Conservation (phyloP, 495 filamentous ascomycete genomes). For the Podospora pseudopauciseta region DNA sequence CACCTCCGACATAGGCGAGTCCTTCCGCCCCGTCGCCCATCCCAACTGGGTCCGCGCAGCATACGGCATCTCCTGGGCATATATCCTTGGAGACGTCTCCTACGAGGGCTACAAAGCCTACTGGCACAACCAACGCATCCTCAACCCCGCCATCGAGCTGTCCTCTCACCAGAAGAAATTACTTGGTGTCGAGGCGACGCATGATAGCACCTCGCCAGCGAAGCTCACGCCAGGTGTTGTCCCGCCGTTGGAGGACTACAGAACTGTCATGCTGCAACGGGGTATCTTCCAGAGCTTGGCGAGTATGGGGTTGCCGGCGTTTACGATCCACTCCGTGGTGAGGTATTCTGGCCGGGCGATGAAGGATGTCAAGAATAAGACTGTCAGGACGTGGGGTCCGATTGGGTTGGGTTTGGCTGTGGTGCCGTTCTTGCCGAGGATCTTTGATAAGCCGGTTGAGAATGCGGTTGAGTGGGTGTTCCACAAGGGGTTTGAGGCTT, state of each 20-base stretch:
- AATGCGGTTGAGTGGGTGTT: slow-evolving; percentile 85
- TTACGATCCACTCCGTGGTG: slow-evolving; percentile 92
- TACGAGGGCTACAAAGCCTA: slow-evolving; percentile 97
- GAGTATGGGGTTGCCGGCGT: slow-evolving; percentile 89
- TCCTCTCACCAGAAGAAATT: slow-evolving; percentile 38
- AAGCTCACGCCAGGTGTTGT: slow-evolving; percentile 42
- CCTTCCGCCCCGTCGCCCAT: slow-evolving; percentile 89
- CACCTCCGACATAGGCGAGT: slow-evolving; percentile 95
- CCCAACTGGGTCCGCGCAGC: slow-evolving; percentile 74
- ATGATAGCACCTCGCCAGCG: not conserved
- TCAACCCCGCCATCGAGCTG: slow-evolving; percentile 49
- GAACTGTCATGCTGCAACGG: slow-evolving; percentile 85
- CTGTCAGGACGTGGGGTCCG: slow-evolving; percentile 76
- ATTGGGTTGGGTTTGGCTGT: slow-evolving; percentile 86
- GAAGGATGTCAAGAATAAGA: slow-evolving; percentile 71
- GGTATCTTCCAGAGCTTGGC: slow-evolving; percentile 87
- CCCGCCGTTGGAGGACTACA: slow-evolving; percentile 82
- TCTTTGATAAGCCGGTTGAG: slow-evolving; percentile 94
- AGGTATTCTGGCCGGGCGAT: slow-evolving; percentile 77
- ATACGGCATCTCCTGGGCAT: slow-evolving; percentile 90
- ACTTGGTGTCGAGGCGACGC: slow-evolving; percentile 30
- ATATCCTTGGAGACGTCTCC: slow-evolving; percentile 82
- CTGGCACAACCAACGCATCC: slow-evolving; percentile 64
- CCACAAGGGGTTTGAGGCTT: slow-evolving; percentile 66
- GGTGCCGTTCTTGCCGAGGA: slow-evolving; percentile 81